These are phyloP conservation scores for Pinus albicaulis DNA, from an alignment of 75 land plant genomes.

Conservation along the genomic window DNA sequence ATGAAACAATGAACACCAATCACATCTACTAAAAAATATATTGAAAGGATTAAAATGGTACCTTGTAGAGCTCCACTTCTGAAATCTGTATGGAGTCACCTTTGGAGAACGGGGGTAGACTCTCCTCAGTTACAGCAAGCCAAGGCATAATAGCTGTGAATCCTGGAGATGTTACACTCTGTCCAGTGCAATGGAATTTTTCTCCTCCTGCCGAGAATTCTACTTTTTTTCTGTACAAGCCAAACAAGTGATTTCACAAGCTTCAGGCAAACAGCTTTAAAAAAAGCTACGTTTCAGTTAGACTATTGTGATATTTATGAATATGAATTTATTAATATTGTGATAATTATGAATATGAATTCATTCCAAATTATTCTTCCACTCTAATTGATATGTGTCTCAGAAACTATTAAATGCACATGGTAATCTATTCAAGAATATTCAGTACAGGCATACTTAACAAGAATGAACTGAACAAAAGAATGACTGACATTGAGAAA, in stretches of 20 bases:
- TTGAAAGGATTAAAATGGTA: constrained; percentile 16
- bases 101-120: constrained; percentile 57
- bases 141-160: constrained; percentile 98
- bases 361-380: neutral
- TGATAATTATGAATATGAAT: too few species aligned
- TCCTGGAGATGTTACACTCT: constrained; percentile 59
- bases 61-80: constrained; percentile 88
- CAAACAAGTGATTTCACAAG: neutral
- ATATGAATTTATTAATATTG: neutral
- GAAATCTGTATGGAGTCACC: constrained; percentile 66
- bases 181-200: constrained; percentile 65
- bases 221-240: constrained; percentile 70
- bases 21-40: neutral
- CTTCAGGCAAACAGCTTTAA: neutral
- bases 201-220: constrained; percentile 75
- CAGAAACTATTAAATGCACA: too few species aligned
- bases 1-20: neutral
- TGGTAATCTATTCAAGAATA: neutral
- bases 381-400: too few species aligned
- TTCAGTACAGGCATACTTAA: neutral
- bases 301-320: neutral
- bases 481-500: neutral
- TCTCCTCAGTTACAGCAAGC: constrained; percentile 82
- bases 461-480: neutral
- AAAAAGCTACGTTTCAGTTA: neutral